Conservation (phyloP, 129 eudicot genomes). For the Heracleum sosnowskyi region DNA sequence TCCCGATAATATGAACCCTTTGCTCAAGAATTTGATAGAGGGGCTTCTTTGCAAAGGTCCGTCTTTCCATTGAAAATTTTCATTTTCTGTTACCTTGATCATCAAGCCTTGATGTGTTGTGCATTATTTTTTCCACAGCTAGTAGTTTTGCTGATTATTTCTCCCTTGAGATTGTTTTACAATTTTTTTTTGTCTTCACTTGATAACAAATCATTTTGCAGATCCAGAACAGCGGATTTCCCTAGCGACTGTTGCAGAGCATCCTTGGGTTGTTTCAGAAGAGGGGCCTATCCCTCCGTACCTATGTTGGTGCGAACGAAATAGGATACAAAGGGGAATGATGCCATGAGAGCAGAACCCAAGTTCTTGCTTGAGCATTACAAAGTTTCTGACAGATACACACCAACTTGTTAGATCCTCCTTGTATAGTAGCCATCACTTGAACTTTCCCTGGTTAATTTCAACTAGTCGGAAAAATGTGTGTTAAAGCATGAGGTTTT, state of each 20-base stretch:
- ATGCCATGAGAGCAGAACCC: slow-evolving; percentile 27
- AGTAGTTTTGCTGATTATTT: neutral
- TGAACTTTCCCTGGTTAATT: neutral
- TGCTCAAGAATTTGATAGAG: slow-evolving; percentile 60
- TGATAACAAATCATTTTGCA: slow-evolving; percentile 17
- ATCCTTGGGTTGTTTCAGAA: slow-evolving; percentile 70
- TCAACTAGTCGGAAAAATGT: neutral
- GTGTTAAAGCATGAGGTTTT: neutral
- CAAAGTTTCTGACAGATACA: slow-evolving; percentile 18
- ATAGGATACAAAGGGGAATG: slow-evolving; percentile 17
- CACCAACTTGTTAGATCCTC: slow-evolving; percentile 19
- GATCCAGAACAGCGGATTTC: slow-evolving; percentile 60
- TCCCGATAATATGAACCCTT: slow-evolving; percentile 57
- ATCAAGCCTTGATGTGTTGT: neutral
- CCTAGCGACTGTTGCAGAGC: slow-evolving; percentile 54
- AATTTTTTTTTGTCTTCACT: neutral
- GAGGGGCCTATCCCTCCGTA: slow-evolving; percentile 58
- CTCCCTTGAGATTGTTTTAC: neutral
- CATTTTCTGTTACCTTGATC: neutral
- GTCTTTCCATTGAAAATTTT: neutral
- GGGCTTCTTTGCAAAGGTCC: slow-evolving; percentile 99
- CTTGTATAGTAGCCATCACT: slow-evolving; percentile 28
- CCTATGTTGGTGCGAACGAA: slow-evolving; percentile 74
- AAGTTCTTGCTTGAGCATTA: slow-evolving; percentile 9
- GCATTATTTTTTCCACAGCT: neutral